A percentile compares a stretch with the other conserved stretches of the same genome.
Evolutionary conservation across 75 land plant species (phyloP).

Genomic region (Sequoia sempervirens): DNA sequence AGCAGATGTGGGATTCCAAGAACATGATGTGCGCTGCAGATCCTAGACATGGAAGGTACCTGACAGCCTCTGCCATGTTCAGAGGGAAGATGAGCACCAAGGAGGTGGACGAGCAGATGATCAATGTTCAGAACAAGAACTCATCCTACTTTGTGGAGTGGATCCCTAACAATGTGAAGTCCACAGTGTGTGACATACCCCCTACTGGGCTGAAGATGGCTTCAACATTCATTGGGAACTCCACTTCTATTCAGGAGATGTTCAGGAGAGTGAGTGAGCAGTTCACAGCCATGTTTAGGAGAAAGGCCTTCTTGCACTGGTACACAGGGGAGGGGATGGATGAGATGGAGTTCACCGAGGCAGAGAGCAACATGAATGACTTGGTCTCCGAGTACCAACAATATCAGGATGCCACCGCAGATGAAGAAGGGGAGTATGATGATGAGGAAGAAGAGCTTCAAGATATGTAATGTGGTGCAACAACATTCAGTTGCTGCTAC

Average conservation of each 20-base stretch:
- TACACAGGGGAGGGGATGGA: conserved; percentile 64
- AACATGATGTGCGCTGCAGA: conserved; percentile 46
- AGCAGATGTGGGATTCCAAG: conserved; percentile 72
- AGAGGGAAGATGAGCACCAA: conserved; percentile 49
- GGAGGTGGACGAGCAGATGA: conserved; percentile 49
- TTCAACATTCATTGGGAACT: conserved; percentile 63
- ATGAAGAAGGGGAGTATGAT: conserved; percentile 36
- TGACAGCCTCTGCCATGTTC: conserved; percentile 49
- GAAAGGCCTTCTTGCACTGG: conserved; percentile 49
- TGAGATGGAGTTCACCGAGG: conserved; percentile 61
- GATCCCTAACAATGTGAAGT: conserved; percentile 77
- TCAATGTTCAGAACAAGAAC: conserved; percentile 57
- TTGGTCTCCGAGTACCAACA: conserved; percentile 56
- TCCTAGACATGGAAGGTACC: conserved; percentile 33
- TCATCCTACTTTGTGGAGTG: conserved; percentile 65
- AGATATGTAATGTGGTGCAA: neutral
- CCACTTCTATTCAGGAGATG: conserved; percentile 51
- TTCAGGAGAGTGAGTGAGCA: conserved; percentile 49
- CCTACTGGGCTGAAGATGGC: conserved; percentile 73
- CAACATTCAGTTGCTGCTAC: conserved; percentile 11
- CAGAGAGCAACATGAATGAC: conserved; percentile 40
- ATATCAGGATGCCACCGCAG: conserved; percentile 51
- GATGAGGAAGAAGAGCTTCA: conserved; percentile 35
- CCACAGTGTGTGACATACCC: conserved; percentile 66
- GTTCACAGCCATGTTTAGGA: conserved; percentile 52